Conservation (phyloP, 208 protist genomes). For the Wallacemonas rigidus region DNA sequence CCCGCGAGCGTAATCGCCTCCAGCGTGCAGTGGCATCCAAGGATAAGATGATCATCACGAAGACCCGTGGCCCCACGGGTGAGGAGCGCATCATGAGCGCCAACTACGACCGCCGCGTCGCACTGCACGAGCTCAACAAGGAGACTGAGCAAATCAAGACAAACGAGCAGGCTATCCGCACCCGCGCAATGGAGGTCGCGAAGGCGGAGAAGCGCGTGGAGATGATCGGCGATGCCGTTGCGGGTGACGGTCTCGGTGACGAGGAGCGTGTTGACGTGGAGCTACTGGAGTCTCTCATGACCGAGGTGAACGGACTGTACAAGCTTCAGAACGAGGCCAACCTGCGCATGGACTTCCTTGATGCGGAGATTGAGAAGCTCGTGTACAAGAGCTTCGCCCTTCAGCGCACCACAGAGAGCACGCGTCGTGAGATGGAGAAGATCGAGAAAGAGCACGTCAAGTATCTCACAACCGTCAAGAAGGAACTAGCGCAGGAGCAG, state of each 20-base stretch:
- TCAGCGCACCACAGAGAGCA: slow-evolving; percentile 52
- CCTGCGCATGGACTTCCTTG: slow-evolving; percentile 50
- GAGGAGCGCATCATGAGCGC: slow-evolving; percentile 54
- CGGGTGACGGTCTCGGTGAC: slow-evolving; percentile 42
- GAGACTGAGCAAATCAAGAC: slow-evolving; percentile 54
- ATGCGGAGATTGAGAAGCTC: slow-evolving; percentile 66
- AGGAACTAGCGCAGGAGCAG: slow-evolving; percentile 55
- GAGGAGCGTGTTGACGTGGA: slow-evolving; percentile 75
- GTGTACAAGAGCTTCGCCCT: slow-evolving; percentile 50
- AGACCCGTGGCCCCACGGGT: slow-evolving; percentile 35
- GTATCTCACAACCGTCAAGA: slow-evolving; percentile 48
- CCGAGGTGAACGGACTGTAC: slow-evolving; percentile 62
- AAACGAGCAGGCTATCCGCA: slow-evolving; percentile 62
- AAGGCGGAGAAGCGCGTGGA: slow-evolving; percentile 74
- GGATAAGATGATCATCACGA: slow-evolving; percentile 56
- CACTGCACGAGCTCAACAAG: slow-evolving; percentile 46
- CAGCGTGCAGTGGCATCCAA: slow-evolving; percentile 41
- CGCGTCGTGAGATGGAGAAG: slow-evolving; percentile 48
- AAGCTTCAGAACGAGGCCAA: slow-evolving; percentile 46
- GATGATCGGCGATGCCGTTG: slow-evolving; percentile 71
- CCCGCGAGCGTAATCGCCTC: slow-evolving; percentile 32
- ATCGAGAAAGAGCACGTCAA: slow-evolving; percentile 60
- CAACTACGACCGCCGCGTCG: slow-evolving; percentile 67
- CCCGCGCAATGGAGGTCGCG: slow-evolving; percentile 72
- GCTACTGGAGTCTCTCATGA: slow-evolving; percentile 53